These are phyloP conservation scores for Solanum dulcamara DNA, from an alignment of 257 asterid genomes.

Conservation along the genomic window DNA sequence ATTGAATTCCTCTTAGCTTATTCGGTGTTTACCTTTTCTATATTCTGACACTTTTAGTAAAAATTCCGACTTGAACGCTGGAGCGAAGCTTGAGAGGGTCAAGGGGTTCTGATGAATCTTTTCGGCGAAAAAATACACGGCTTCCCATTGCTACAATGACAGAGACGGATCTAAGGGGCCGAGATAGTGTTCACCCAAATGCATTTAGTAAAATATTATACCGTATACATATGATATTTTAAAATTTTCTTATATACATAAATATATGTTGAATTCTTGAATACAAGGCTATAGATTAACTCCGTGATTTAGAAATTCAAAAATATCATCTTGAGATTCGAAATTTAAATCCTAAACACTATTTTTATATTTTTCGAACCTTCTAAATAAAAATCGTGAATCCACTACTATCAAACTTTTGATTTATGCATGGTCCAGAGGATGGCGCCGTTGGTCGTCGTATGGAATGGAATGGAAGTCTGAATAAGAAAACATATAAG, in stretches of 20 bases:
- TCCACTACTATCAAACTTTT: neutral
- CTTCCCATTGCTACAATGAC: neutral
- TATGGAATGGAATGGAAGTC: neutral
- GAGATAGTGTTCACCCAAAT: neutral
- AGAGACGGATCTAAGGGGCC: neutral
- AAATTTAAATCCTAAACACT: no score
- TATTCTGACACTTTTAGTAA: neutral
- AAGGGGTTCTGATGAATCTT: neutral
- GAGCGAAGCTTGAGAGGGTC: neutral
- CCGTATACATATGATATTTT: neutral
- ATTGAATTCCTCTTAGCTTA: neutral
- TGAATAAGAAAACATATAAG: neutral
- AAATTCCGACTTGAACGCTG: neutral
- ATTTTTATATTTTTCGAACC: no score
- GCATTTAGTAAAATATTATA: neutral
- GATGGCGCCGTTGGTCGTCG: neutral
- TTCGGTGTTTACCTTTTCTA: neutral
- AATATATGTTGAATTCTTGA: neutral
- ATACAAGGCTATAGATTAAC: neutral
- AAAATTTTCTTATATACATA: no score
- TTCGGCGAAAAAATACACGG: neutral
- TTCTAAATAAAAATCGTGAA: neutral
- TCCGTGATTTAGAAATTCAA: neutral
- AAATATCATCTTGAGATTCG: neutral
- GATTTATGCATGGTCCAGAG: neutral